Base-by-base conservation (phyloP, 345 rosid genomes). In the Salix caprea region DNA sequence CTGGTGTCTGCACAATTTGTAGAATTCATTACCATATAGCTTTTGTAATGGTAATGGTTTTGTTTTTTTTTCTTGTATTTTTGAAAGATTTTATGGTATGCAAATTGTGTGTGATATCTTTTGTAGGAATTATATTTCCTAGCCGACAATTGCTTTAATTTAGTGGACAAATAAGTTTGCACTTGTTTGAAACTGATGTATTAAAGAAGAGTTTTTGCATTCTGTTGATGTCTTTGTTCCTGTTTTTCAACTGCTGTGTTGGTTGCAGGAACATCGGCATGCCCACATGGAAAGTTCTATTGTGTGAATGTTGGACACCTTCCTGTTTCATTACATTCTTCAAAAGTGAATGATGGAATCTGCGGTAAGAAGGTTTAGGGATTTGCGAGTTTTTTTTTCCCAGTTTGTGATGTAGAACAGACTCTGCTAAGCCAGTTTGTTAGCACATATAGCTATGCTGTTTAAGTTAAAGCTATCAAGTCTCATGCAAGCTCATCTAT, bases 321-420 rank as follows among this genome's bases (percentile, higher is more conserved):
- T 76, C 89, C 98, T 11, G 36, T 82, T 26, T 7, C 81, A 65
- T 39, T 94, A 42, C 94, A 87, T 82, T 92, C 99, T 73, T 94
- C 98, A 19, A 91, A 92, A 85, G 98, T 96, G 73, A 96, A 94
- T 80, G 99, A 96, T 81, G 98, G 97, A 21, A 88, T 96, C 32
- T 94, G 99, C 74, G 99, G 99, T 96, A 84, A 75, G 90, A 28
- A 78, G 56, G 65, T 21, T 60, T 56, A 6, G 21, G 8, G 32
- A 54, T 16, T n/a, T 34, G 18, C 50, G 62, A 28, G 30, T 30
- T 4, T 48, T 36, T 70, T 5, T 46, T 2, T 0, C 44, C 32
- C 32, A 30, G 32, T 30, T 26, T 26, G 28, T 26, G 28, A 26
- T 26, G 28, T 26, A 26, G 28, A 26, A 26, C 28, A 26, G 1